Evolutionary conservation across 129 eudicot species (phyloP), one percentile per base, ranked within the genome.

Genomic region (Kitagawia praeruptora): DNA sequence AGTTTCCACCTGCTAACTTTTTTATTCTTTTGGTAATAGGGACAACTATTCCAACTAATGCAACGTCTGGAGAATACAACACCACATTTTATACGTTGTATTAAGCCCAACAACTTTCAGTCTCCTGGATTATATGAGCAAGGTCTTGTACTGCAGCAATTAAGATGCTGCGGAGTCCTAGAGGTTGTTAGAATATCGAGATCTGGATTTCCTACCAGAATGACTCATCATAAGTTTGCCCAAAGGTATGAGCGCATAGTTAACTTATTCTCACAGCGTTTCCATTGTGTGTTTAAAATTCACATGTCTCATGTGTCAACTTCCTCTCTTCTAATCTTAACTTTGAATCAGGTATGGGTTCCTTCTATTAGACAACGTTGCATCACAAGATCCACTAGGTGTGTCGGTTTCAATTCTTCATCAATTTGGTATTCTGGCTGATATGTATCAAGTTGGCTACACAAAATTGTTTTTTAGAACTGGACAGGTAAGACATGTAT

Each of bases 391-490:
- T 86, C 95, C 97, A 53, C 84, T 93, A 75, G 88, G 89, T 77
- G 94, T 83, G 56, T 89, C 97, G 8, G 97, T 91, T 54, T 92
- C 97, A 37, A 89, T 93, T 84, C 93, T 93, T 58, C 86, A 93
- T 46, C 97, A 93, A 78, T 93, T 91, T 72, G 79, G 87, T 47
- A 93, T 93, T 67, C 86, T 86, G 64, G 90, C 98, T 19, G 97
- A 93, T 83, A 91, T 93, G 98, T 93, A 91, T 80, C 97, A 93
- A 87, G 95, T 93, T 84, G 98, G 98, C 74, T 91, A 89, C 78
- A 93, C 98, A 71, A 93, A 93, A 72, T 80, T 91, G 86, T 93
- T 87, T 84, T 93, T 93, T 80, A 88, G 98, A 75, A 86, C 98
- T 44, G 97, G 98, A 51, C 98, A 91, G 98, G 98, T 92, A 80